Percentiles rank a stretch among this genome's conserved stretches.
Evolutionary conservation across 257 asterid genomes (phyloP).

Genomic region (Nicotiana obtusifolia): DNA sequence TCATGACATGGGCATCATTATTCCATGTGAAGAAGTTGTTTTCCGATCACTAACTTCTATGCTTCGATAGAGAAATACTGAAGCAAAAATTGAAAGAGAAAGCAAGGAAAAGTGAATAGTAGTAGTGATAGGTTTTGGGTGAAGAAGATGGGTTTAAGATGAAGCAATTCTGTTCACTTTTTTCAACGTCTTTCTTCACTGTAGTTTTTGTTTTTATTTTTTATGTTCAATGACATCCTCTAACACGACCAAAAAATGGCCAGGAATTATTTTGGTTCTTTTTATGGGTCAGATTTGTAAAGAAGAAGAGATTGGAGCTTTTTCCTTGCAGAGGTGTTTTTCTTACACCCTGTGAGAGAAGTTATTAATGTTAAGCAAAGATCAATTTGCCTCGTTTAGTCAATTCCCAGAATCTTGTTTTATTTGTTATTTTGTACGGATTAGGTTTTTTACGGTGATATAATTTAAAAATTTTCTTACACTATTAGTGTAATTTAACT

Average conservation of each 20-base stretch:
- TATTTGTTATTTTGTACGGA: too few relatives aligned
- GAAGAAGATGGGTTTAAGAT: conserved; percentile 20
- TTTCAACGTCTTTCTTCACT: conserved; percentile 10
- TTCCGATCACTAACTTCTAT: conserved; percentile 42
- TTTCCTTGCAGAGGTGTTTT: conserved; percentile 31
- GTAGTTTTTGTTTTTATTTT: not conserved
- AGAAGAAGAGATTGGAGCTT: not conserved
- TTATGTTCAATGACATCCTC: not conserved
- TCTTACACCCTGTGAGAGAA: conserved; percentile 15
- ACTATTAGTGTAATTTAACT: too few relatives aligned
- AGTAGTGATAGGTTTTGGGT: not conserved
- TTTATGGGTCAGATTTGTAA: conserved; percentile 23
- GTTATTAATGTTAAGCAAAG: not conserved
- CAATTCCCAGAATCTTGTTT: not conserved
- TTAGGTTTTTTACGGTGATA: too few relatives aligned
- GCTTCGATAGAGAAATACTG: conserved; percentile 26
- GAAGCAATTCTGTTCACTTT: conserved; percentile 16
- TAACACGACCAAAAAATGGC: conserved; percentile 17
- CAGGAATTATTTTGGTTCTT: not conserved
- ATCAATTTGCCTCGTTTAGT: not conserved
- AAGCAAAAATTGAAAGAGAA: too few relatives aligned
- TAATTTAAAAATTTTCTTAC: too few relatives aligned
- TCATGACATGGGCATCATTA: conserved; percentile 46
- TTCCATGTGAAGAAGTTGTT: conserved; percentile 45
- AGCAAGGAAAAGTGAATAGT: not conserved